phyloP scores from a whole-genome alignment of 805 yeast species.

The Spathaspora hagerdaliae region DNA sequence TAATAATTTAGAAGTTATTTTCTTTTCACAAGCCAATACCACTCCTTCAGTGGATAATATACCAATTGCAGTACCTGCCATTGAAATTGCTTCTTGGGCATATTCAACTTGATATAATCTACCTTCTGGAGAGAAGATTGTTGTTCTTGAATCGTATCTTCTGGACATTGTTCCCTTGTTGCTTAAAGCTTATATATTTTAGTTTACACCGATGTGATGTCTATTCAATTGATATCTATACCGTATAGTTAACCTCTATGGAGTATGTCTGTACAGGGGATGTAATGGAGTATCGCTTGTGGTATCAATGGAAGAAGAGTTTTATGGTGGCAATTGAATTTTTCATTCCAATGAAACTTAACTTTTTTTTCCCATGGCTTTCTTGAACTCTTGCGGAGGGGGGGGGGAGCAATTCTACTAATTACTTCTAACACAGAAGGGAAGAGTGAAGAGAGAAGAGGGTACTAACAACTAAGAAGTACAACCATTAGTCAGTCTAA shows the following conservation, averaged over 20 bases:
- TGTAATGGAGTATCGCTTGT: not conserved
- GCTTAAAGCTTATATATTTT: too few relatives aligned
- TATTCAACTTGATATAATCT: conserved; percentile 96
- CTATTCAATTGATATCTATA: not conserved
- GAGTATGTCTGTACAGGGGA: not conserved
- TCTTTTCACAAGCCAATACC: conserved; percentile 94
- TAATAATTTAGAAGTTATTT: conserved; percentile 85
- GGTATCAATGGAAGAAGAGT: not conserved
- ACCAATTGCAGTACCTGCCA: conserved; percentile 82
- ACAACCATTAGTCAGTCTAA: too few relatives aligned
- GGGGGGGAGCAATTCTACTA: too few relatives aligned
- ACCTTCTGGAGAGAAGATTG: conserved; percentile 98
- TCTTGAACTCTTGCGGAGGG: too few relatives aligned
- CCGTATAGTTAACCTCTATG: not conserved
- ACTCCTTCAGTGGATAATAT: conserved; percentile 79
- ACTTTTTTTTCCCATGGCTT: too few relatives aligned
- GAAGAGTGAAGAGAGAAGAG: too few relatives aligned
- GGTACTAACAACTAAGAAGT: too few relatives aligned
- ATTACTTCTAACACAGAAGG: too few relatives aligned
- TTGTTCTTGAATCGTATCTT: conserved; percentile 98
- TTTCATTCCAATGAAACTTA: too few relatives aligned
- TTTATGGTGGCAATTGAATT: too few relatives aligned
- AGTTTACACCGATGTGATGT: not conserved
- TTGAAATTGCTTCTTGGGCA: conserved; percentile 86
- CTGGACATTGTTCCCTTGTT: conserved; percentile 54